Base-by-base conservation (phyloP, 2,329 filamentous ascomycete species). In the Aureobasidium sp. region DNA sequence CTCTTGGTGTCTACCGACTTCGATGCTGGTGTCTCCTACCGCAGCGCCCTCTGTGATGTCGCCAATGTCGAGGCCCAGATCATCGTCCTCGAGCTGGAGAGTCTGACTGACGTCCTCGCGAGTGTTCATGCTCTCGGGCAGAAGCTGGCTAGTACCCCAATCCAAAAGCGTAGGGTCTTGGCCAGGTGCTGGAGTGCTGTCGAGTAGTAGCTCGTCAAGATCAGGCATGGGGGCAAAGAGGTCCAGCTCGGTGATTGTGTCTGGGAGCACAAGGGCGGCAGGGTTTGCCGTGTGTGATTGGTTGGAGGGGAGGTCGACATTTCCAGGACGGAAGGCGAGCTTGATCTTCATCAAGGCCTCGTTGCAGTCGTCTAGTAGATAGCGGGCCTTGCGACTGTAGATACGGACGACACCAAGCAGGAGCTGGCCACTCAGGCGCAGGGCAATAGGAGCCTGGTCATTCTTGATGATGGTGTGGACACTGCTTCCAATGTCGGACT, bases 301-400 rank as follows among this genome's bases (percentile, higher is more conserved):
- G 70, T 89, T 90, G 56, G 86, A 83, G n/a, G 92, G 90, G 69
- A 97, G 84, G 75, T 99, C 94, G 72, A 97, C 95, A 77, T 97
- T 97, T 67, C 93, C 93, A 52, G 93, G 90, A 64, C 92, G 89
- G 78, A 97, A 99, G 45, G 94, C 93, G 91, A 97, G 95, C 74
- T 97, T 97, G 70, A 99, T 97, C 79, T 97, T 97, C 82, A 96
- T 87, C 67, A 99, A 80, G 42, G 93, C 93, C 77, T 99, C 94
- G 71, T 96, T 97, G 78, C 94, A 99, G 73, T 99, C 94, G 71
- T 99, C 94, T 52, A 97, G 81, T 56, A 99, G 80, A 76, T 99
- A 99, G 70, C 92, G 89, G 71, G 94, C 93, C 78, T 99, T 99
- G 72, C 94, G 85, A 76, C 92, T 95, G 77, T 99, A 99, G 72